These are phyloP conservation scores for Claviceps spartinae DNA, from an alignment of 2,329 filamentous ascomycete genomes.

Conservation along the genomic window DNA sequence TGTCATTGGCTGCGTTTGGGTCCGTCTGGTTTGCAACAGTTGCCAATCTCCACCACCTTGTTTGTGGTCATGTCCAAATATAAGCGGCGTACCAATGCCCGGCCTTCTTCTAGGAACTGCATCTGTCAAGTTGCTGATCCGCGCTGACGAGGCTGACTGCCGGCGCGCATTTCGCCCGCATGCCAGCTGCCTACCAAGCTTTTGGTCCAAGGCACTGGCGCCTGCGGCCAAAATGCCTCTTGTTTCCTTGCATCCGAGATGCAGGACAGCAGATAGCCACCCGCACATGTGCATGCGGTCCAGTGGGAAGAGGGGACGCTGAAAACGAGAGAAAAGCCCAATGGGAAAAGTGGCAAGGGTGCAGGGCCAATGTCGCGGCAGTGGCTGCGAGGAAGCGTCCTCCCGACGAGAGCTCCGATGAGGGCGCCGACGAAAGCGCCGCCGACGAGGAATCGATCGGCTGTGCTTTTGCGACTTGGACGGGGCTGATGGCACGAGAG, in stretches of 20 bases:
- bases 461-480: background rate
- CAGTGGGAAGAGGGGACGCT: background rate
- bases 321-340: background rate
- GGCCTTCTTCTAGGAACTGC: background rate
- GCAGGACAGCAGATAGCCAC: background rate
- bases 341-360: background rate
- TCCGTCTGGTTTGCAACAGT: background rate
- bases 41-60: slow-evolving; percentile 11
- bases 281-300: background rate
- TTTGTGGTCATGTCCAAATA: slow-evolving; percentile 4
- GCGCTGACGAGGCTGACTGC: background rate
- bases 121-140: background rate
- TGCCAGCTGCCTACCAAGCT: background rate
- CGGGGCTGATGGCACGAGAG: slow-evolving; percentile 1
- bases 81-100: slow-evolving; percentile 2
- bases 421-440: background rate
- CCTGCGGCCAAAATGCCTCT: background rate
- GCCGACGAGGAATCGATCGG: background rate
- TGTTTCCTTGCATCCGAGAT: background rate
- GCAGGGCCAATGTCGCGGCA: background rate
- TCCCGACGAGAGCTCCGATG: background rate
- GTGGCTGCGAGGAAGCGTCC: background rate
- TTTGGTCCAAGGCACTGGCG: background rate
- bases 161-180: background rate
- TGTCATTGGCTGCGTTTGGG: slow-evolving; percentile 8